Evolutionary conservation across 163 green algal species (phyloP).

Genomic region (Chlamydomonas reinhardtii): DNA sequence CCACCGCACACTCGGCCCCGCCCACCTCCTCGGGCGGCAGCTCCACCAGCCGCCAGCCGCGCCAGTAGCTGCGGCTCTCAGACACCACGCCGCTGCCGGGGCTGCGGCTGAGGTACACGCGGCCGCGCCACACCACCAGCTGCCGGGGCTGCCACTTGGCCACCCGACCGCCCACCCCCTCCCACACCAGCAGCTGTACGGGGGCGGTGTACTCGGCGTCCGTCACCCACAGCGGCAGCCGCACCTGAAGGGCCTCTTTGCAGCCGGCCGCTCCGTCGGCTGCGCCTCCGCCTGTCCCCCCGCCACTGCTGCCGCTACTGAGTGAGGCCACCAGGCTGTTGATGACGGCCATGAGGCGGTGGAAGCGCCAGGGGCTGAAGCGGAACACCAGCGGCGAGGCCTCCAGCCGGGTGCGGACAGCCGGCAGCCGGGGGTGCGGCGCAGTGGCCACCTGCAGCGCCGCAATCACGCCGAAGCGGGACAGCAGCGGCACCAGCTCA

Average conservation of each 20-base stretch:
- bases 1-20: slow-evolving; percentile 69
- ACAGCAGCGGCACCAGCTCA: slow-evolving; percentile 75
- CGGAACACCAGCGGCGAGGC: slow-evolving; percentile 81
- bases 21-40: slow-evolving; percentile 62
- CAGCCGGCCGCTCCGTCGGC: background rate
- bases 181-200: slow-evolving; percentile 72
- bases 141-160: slow-evolving; percentile 41
- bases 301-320: background rate
- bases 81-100: background rate
- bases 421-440: slow-evolving; percentile 59
- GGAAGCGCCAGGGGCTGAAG: slow-evolving; percentile 74
- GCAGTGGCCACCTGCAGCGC: slow-evolving; percentile 71
- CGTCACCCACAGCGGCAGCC: slow-evolving; percentile 61
- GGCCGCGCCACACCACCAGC: slow-evolving; percentile 71
- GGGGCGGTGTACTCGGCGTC: slow-evolving; percentile 59
- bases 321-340: no score
- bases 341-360: slow-evolving; percentile 83
- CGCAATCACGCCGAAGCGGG: slow-evolving; percentile 76
- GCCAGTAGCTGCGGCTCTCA: slow-evolving; percentile 45
- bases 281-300: background rate
- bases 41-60: slow-evolving; percentile 52
- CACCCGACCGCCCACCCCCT: slow-evolving; percentile 60
- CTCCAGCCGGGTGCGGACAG: slow-evolving; percentile 70
- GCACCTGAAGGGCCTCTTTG: background rate
- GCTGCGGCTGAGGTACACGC: slow-evolving; percentile 42